Base-by-base conservation (phyloP, 2,329 filamentous ascomycete genomes). In the Chrysosporium keratinophilum region DNA sequence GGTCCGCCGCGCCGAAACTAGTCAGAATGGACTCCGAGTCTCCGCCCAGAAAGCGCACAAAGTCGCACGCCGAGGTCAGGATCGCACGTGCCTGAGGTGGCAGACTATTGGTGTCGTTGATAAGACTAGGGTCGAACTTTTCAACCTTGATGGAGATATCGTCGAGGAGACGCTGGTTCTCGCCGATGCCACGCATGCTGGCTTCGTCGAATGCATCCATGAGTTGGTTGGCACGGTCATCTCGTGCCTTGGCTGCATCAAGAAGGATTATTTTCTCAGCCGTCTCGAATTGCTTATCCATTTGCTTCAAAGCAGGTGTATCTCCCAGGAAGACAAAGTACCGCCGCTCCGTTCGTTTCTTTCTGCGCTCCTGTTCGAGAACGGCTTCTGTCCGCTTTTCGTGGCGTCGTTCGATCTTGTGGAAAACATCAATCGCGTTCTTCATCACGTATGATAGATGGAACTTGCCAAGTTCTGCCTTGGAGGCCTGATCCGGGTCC, bases 281-380 rank as follows among this genome's bases (percentile, higher is more conserved):
- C 12, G 67, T 67, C 45, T 78, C 76, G 52, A 74, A 74, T 28
- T 76, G 73, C 15, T 66, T 67, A 42, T 74, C 71, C 9, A 80
- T 62, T 28, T 67, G 67, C 61, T 76, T 79, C 58, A 80, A 69
- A 42, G 73, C 72, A 3, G 67, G 62, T 17, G 76, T 74, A 58
- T 80, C 74, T 19, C 77, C 77, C 44, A 73, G 69, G 50, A 76
- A 74, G 20, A 78, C 76, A 33, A 74, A 70, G 19, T 73, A 76
- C 54, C 74, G 72, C 48, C 75, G 68, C 58, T 80, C 76, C 0
- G 77, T 75, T 59, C 73, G 75, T 64, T 79, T 80, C 50, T 78
- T 74, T 14, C 76, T 69, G 44, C 71, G 72, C 60, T 80, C 78
- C 40, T 77, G 74, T 57, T 80, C 77, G 15, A 78, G 63, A 5